phyloP scores from a whole-genome alignment of 345 rosid genomes.

The Pseudoturritis turrita region DNA sequence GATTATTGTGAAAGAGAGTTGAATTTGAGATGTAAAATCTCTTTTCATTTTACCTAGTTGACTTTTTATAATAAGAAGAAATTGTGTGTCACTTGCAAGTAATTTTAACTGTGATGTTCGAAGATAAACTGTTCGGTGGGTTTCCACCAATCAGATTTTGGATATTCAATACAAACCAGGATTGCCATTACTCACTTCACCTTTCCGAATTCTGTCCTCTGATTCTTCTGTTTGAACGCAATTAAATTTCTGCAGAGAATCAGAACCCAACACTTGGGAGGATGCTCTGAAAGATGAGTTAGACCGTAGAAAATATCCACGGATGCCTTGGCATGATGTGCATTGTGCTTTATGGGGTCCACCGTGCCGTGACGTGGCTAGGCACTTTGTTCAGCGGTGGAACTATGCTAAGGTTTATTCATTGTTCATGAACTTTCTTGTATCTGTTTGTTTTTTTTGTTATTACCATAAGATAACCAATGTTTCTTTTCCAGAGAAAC shows the following conservation, averaged over 20 bases:
- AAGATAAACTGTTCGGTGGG: neutral
- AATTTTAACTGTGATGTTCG: slow-evolving; percentile 16
- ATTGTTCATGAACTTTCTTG: neutral
- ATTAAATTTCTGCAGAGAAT: slow-evolving; percentile 56
- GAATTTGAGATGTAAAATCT: neutral
- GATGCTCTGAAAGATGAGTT: slow-evolving; percentile 90
- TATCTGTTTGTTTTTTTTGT: neutral
- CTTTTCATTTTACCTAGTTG: neutral
- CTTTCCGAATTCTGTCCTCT: slow-evolving; percentile 3
- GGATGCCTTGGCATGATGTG: slow-evolving; percentile 99
- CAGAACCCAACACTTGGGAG: slow-evolving; percentile 99
- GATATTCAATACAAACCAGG: neutral
- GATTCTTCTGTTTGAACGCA: neutral
- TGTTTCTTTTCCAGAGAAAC: slow-evolving; percentile 59
- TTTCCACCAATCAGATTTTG: neutral
- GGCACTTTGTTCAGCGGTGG: slow-evolving; percentile 99
- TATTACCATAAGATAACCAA: neutral
- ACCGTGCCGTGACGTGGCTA: slow-evolving; percentile 91
- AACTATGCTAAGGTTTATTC: slow-evolving; percentile 90
- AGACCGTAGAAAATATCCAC: slow-evolving; percentile 85
- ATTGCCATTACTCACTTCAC: neutral
- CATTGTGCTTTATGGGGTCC: slow-evolving; percentile 99
- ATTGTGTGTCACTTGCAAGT: slow-evolving; percentile 3
- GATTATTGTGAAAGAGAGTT: neutral
- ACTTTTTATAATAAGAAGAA: neutral